phyloP scores from a whole-genome alignment of 306 rosid species.

The Echinosophora koreensis region DNA sequence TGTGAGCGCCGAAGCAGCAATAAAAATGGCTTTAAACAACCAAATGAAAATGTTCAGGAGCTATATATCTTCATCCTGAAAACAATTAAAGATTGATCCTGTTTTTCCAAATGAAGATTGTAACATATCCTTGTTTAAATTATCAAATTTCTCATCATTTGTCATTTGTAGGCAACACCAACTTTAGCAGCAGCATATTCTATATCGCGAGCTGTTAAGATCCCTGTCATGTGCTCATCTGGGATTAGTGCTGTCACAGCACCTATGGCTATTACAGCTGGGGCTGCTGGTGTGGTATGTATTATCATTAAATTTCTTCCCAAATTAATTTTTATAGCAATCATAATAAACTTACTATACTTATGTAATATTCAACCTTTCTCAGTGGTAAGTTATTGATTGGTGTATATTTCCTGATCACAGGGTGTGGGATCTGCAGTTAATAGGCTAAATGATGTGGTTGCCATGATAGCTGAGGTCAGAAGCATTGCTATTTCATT shows the following conservation, averaged over 20 bases:
- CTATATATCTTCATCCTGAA: neutral
- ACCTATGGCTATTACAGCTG: constrained; percentile 94
- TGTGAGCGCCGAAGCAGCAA: neutral
- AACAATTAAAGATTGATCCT: neutral
- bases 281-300: constrained; percentile 95
- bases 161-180: constrained; percentile 75
- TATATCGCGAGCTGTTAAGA: constrained; percentile 84
- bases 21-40: neutral
- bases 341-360: neutral
- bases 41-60: neutral
- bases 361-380: neutral
- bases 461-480: constrained; percentile 93
- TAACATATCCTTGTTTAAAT: neutral
- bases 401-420: constrained; percentile 27
- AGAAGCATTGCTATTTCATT: constrained; percentile 80
- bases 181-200: constrained; percentile 94
- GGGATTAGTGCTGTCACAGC: constrained; percentile 89
- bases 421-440: constrained; percentile 96
- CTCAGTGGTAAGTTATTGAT: constrained; percentile 14
- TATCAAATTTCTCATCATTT: constrained; percentile 26
- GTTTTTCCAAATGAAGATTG: neutral
- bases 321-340: neutral
- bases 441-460: constrained; percentile 82
- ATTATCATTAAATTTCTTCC: constrained; percentile 16
- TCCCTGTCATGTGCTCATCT: constrained; percentile 90